Evolutionary conservation across 768 basidiomycete genomes (phyloP).

Genomic region (Pulveroboletus sp.): DNA sequence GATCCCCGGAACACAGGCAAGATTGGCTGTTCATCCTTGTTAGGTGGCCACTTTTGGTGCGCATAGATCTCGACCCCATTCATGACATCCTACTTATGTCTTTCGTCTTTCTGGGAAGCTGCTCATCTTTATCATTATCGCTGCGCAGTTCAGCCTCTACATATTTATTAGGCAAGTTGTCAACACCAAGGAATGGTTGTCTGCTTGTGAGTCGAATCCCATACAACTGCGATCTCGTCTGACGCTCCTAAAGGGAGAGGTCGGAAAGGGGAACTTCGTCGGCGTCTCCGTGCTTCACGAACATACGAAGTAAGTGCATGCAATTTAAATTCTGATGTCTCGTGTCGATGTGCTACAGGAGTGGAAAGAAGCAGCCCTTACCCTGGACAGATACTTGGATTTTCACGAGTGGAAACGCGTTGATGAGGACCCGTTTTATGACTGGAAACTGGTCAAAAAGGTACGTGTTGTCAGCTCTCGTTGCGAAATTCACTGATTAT

Average conservation of each 20-base stretch:
- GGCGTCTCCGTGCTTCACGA: slow-evolving; percentile 67
- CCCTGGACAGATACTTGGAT: slow-evolving; percentile 76
- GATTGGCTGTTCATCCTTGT: slow-evolving; percentile 78
- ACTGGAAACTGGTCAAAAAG: slow-evolving; percentile 84
- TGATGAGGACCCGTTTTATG: slow-evolving; percentile 89
- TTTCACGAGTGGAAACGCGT: slow-evolving; percentile 89
- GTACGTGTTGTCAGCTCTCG: slow-evolving; percentile 30
- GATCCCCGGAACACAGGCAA: slow-evolving; percentile 44
- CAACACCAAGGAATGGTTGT: slow-evolving; percentile 90
- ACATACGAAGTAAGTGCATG: slow-evolving; percentile 62
- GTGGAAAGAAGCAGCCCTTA: slow-evolving; percentile 82
- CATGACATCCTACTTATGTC: slow-evolving; percentile 4
- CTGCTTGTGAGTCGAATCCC: slow-evolving; percentile 63
- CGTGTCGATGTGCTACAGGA: slow-evolving; percentile 42
- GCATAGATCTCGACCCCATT: slow-evolving; percentile 15
- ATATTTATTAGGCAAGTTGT: slow-evolving; percentile 88
- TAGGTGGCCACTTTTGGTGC: slow-evolving; percentile 84
- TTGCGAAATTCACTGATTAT: background rate
- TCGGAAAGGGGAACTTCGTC: slow-evolving; percentile 72
- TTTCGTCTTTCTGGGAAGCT: slow-evolving; percentile 55
- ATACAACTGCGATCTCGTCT: background rate
- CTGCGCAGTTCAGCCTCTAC: slow-evolving; percentile 82
- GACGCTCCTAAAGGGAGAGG: slow-evolving; percentile 67
- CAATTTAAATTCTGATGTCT: background rate
- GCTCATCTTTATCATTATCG: slow-evolving; percentile 83